phyloP scores from a whole-genome alignment of 441 rosid genomes.

The Populus trichocarpa region DNA sequence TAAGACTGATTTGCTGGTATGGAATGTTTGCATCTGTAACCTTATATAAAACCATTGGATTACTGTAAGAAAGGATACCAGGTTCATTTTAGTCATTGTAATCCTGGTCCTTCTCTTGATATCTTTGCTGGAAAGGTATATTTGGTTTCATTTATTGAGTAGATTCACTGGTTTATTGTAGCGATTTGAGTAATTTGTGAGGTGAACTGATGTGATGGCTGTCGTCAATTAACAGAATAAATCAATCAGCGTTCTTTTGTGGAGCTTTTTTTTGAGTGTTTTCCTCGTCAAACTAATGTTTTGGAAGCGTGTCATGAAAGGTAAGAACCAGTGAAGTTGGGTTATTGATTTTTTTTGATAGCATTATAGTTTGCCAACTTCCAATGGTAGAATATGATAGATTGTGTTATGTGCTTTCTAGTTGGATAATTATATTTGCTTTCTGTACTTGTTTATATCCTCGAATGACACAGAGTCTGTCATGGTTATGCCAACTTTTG shows the following conservation, averaged over 20 bases:
- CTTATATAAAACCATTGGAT: too few species aligned
- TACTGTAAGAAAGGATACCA: too few species aligned
- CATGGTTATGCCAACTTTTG: slow-evolving; percentile 70
- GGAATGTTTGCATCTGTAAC: too few species aligned
- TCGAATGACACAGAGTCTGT: slow-evolving; percentile 65
- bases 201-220: slow-evolving; percentile 8
- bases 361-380: not conserved
- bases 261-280: slow-evolving; percentile 52
- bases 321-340: slow-evolving; percentile 32
- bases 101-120: not conserved
- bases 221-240: slow-evolving; percentile 41
- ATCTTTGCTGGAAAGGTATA: not conserved
- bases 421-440: slow-evolving; percentile 2
- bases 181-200: not conserved
- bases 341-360: not conserved
- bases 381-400: not conserved
- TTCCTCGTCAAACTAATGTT: slow-evolving; percentile 38
- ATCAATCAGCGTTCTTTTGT: slow-evolving; percentile 34
- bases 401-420: not conserved
- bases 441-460: slow-evolving; percentile 15
- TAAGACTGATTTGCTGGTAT: too few species aligned
- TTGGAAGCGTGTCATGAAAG: slow-evolving; percentile 62
- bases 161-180: not conserved
- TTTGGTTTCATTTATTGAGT: not conserved
- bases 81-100: not conserved